Conservation (phyloP, 148 eudicot species). For the Cornus florida region DNA sequence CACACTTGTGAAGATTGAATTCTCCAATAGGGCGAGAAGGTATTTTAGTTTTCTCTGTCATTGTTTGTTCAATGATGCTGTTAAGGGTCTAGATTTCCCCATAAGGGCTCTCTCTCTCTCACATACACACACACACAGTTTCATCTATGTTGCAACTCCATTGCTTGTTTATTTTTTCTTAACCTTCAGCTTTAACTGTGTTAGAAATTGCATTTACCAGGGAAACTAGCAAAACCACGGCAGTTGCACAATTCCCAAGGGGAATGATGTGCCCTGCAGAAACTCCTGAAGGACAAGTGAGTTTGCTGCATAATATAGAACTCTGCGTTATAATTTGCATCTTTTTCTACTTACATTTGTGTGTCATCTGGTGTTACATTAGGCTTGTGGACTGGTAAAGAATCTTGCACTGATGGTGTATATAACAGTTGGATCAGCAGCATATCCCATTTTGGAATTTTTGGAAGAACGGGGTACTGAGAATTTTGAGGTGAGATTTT, state of each 20-base stretch:
- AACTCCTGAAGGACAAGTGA: too few species aligned
- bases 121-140: background rate
- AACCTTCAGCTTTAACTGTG: background rate
- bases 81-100: background rate
- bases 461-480: slow-evolving; percentile 99
- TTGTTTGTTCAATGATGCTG: background rate
- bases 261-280: too few species aligned
- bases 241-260: too few species aligned
- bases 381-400: slow-evolving; percentile 79
- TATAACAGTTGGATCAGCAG: slow-evolving; percentile 95
- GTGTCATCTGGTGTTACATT: too few species aligned
- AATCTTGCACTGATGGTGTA: slow-evolving; percentile 98
- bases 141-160: background rate
- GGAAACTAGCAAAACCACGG: too few species aligned
- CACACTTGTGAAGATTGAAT: slow-evolving; percentile 85
- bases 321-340: too few species aligned
- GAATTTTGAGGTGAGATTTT: slow-evolving; percentile 62
- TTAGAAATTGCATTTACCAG: too few species aligned
- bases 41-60: slow-evolving; percentile 11
- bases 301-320: too few species aligned
- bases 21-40: slow-evolving; percentile 99
- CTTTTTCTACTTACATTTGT: too few species aligned
- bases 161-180: background rate
- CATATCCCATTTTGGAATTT: slow-evolving; percentile 92
- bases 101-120: background rate